Evolutionary conservation across 805 yeast genomes (phyloP).

Genomic region (Naumovozyma castellii): DNA sequence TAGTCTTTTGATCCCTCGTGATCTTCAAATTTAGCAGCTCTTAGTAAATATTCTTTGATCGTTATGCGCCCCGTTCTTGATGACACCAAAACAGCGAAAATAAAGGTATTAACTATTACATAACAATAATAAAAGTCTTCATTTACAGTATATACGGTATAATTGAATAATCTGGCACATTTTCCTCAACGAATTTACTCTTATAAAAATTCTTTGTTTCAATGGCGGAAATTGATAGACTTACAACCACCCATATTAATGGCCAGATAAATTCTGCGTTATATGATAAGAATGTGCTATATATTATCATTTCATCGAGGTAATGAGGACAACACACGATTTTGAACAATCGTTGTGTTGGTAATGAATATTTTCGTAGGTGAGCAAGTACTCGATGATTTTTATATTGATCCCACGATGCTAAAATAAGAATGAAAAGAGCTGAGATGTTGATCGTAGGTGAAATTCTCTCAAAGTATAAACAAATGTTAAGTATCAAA

Average conservation of each 20-base stretch:
- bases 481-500: conserved; percentile 28
- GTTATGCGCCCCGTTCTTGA: not conserved
- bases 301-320: conserved; percentile 53
- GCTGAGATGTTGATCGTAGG: conserved; percentile 8
- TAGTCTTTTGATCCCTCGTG: no score
- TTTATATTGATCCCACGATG: conserved; percentile 26
- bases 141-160: conserved; percentile 9
- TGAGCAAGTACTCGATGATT: conserved; percentile 43
- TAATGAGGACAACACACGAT: conserved; percentile 59
- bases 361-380: conserved; percentile 48
- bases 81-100: not conserved
- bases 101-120: not conserved
- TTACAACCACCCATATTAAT: conserved; percentile 31
- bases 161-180: conserved; percentile 13
- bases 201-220: conserved; percentile 43
- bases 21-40: no score
- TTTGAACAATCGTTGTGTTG: conserved; percentile 41
- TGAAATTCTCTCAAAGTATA: conserved; percentile 15
- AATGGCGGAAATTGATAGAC: conserved; percentile 46
- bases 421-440: conserved; percentile 16
- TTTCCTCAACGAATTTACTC: conserved; percentile 12
- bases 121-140: not conserved
- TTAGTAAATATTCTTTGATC: not conserved
- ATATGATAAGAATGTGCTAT: conserved; percentile 28
- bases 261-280: conserved; percentile 17